Percentiles rank a stretch among this genome's conserved stretches.
Evolutionary conservation across 768 basidiomycete genomes (phyloP).

Genomic region (Lactifluus rugatus): DNA sequence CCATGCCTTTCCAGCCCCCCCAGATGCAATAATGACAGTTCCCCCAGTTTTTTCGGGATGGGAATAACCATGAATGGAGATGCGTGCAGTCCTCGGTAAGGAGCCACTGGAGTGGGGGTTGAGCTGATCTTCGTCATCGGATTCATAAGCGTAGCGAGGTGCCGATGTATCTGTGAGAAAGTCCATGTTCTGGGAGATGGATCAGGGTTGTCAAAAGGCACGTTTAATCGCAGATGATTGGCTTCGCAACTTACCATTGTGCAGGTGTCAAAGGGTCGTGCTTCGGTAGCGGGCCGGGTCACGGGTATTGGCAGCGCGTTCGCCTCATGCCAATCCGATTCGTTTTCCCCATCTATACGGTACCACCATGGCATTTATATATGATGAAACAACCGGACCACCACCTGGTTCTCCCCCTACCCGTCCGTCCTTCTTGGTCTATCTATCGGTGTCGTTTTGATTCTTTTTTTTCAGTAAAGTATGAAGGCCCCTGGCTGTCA

Average conservation of each 20-base stretch:
- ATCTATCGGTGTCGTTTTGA: slow-evolving; percentile 8
- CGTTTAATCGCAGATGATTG: too few relatives aligned
- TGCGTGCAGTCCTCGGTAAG: background rate
- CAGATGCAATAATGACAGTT: slow-evolving; percentile 17
- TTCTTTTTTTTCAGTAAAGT: slow-evolving; percentile 42
- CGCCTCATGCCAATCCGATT: too few relatives aligned
- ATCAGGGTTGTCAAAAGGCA: background rate
- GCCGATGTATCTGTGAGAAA: slow-evolving; percentile 22
- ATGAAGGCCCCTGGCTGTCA: slow-evolving; percentile 91
- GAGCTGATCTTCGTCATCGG: slow-evolving; percentile 24
- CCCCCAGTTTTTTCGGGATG: background rate
- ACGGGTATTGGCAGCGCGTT: too few relatives aligned
- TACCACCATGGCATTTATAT: slow-evolving; percentile 8
- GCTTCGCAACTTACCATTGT: background rate
- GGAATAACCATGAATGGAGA: background rate
- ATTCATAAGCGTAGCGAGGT: slow-evolving; percentile 23
- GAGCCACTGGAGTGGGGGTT: slow-evolving; percentile 17
- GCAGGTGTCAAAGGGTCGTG: too few relatives aligned
- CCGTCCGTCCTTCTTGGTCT: slow-evolving; percentile 32
- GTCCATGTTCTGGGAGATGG: slow-evolving; percentile 12
- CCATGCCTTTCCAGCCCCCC: slow-evolving; percentile 21
- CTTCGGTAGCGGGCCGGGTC: too few relatives aligned
- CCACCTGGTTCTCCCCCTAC: slow-evolving; percentile 60
- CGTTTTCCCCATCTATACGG: background rate
- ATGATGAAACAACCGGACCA: slow-evolving; percentile 33